Base-by-base conservation (phyloP, 1,139 yeast species). In the Pneumocystis murina region DNA sequence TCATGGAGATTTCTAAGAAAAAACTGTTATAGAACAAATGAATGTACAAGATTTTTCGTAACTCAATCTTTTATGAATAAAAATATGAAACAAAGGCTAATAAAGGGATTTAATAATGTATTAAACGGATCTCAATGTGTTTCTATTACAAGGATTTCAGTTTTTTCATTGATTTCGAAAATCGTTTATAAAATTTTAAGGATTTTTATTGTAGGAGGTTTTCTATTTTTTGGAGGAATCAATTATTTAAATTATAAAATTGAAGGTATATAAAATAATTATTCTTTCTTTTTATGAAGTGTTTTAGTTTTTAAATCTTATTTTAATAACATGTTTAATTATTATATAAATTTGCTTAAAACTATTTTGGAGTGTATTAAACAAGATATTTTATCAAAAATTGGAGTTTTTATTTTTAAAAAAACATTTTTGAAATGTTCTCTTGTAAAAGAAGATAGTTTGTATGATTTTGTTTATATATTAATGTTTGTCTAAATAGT, bases 401-500 rank as follows among this genome's bases (percentile, higher is more conserved):
- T 62, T n/a, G 58, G 41, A 28, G 38, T n/a, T 33, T 33, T 33
- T 33, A 33, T 33, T 16, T 24, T 62, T 10, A 33, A 38, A 36
- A 60, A 6, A n/a, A 7, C 78, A 64, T 71, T 75, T 62, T 75
- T 72, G 16, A 73, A 74, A 1, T 68, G 72, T 1, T 66, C 71
- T 2, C 67, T 72, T 14, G 70, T 71, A 28, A 73, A 69, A 17
- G 73, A 72, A 38, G 75, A 71, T 28, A 75, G 64, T 58, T 68
- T 67, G 35, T 71, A 71, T 48, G 68, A 68, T n/a, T 71, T 68
- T 30, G 70, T 69, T 16, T 70, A 69, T 2, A 75, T 71, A 16
- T 75, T 74, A 17, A 74, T 74, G 59, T 77, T 75, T 62, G 73
- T 75, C 62, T 64, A 64, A 65, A 64, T 65, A 62, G 64, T 64